These are phyloP conservation scores for Grammothele lineata DNA, from an alignment of 768 basidiomycete species.

Conservation along the genomic window DNA sequence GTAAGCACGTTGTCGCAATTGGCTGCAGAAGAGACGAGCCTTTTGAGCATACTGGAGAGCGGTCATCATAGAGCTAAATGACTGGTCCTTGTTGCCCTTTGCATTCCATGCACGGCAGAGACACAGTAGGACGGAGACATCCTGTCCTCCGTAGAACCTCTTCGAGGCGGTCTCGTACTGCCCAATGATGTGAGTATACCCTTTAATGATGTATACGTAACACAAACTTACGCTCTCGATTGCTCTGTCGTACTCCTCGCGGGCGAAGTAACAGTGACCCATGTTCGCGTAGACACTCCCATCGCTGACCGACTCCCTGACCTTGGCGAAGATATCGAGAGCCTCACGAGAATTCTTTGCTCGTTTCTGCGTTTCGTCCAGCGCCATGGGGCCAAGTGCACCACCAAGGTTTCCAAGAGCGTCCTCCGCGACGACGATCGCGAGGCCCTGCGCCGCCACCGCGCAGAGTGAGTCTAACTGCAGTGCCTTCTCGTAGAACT, in stretches of 20 bases:
- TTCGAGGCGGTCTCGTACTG: slow-evolving; percentile 92
- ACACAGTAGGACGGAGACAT: slow-evolving; percentile 75
- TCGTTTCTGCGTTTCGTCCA: slow-evolving; percentile 63
- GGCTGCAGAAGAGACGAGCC: slow-evolving; percentile 34
- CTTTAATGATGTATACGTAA: too few relatives aligned
- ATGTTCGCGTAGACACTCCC: slow-evolving; percentile 94
- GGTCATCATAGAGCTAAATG: slow-evolving; percentile 74
- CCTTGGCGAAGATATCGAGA: slow-evolving; percentile 83
- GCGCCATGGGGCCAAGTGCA: slow-evolving; percentile 33
- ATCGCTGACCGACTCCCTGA: slow-evolving; percentile 77
- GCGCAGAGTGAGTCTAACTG: slow-evolving; percentile 81
- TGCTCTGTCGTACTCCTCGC: slow-evolving; percentile 93
- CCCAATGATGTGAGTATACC: not conserved
- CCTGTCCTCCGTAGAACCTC: slow-evolving; percentile 70
- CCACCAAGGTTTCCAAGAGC: slow-evolving; percentile 68
- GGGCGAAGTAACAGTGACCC: slow-evolving; percentile 90
- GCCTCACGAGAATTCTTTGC: slow-evolving; percentile 81
- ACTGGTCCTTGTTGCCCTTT: slow-evolving; percentile 88
- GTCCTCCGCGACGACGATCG: slow-evolving; percentile 92
- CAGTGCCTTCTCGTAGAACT: slow-evolving; percentile 91
- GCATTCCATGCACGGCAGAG: slow-evolving; percentile 92
- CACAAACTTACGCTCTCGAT: slow-evolving; percentile 81
- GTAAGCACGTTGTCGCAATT: too few relatives aligned
- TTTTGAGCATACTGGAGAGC: slow-evolving; percentile 80
- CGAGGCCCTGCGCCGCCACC: slow-evolving; percentile 92